These are phyloP conservation scores for Thermoascus crustaceus DNA, from an alignment of 2,329 filamentous ascomycete species.

Conservation along the genomic window DNA sequence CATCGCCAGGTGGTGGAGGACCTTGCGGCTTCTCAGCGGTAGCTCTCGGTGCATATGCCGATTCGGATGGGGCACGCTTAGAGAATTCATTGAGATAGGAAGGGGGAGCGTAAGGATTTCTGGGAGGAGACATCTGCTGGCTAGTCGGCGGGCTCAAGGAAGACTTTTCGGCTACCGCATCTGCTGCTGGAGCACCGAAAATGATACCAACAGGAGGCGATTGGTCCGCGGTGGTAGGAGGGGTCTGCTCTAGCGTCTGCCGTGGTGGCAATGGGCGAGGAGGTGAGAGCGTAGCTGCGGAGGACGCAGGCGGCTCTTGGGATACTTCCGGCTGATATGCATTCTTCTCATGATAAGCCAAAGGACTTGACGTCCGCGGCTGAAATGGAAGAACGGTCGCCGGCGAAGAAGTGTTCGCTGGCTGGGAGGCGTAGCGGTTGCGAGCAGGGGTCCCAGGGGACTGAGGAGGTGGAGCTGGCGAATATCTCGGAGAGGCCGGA, in stretches of 20 bases:
- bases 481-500: constrained; percentile 33
- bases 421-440: constrained; percentile 35
- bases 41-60: constrained; percentile 10
- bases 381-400: constrained; percentile 45
- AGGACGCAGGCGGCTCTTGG: constrained; percentile 18
- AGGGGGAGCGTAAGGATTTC: constrained; percentile 24
- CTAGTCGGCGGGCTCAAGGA: constrained; percentile 7
- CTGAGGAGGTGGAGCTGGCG: constrained; percentile 36
- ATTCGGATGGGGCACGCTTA: constrained; percentile 13
- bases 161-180: constrained; percentile 4
- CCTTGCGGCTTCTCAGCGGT: constrained; percentile 13
- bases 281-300: constrained; percentile 16
- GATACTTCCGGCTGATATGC: constrained; percentile 23
- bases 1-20: constrained; percentile 17
- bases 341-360: constrained; percentile 44
- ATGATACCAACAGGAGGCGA: constrained; percentile 7
- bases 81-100: constrained; percentile 26
- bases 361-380: constrained; percentile 56
- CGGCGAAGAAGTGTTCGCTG: constrained; percentile 19
- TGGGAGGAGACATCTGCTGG: constrained; percentile 19
- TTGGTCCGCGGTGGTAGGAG: not conserved
- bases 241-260: constrained; percentile 14
- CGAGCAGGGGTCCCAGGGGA: constrained; percentile 18
- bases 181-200: constrained; percentile 1
- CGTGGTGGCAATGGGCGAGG: constrained; percentile 13